These are phyloP conservation scores for Skeletonema grethae DNA, from an alignment of 108 stramenopile genomes.

Conservation along the genomic window DNA sequence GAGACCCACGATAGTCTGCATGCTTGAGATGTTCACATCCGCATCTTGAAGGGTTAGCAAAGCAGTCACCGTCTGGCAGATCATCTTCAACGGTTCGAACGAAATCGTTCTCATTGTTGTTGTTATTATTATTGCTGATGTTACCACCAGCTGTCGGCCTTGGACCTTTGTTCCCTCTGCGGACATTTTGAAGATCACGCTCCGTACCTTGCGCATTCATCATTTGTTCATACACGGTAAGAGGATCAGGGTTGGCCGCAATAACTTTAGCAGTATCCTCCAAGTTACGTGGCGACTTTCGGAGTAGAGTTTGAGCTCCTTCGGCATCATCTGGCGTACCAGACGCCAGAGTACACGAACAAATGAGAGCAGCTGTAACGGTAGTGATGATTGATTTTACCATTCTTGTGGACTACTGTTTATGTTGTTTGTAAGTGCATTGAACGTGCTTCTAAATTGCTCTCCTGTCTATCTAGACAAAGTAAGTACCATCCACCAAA, in stretches of 20 bases:
- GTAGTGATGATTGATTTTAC: neutral
- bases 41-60: constrained; percentile 15
- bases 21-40: constrained; percentile 20
- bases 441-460: too few species aligned
- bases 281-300: neutral
- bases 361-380: constrained; percentile 2
- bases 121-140: neutral
- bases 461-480: too few species aligned
- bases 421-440: neutral
- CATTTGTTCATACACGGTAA: neutral
- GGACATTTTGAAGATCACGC: neutral
- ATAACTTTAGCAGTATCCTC: neutral
- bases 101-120: neutral
- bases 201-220: neutral
- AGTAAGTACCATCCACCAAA: too few species aligned
- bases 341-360: neutral
- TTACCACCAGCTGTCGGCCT: neutral
- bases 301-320: neutral
- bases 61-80: neutral
- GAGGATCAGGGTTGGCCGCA: neutral
- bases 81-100: neutral
- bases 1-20: constrained; percentile 26
- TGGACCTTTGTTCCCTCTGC: neutral
- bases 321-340: neutral
- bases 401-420: neutral